Evolutionary conservation across 2,329 filamentous ascomycete species (phyloP).

Genomic region (Herpotrichia juniperi): DNA sequence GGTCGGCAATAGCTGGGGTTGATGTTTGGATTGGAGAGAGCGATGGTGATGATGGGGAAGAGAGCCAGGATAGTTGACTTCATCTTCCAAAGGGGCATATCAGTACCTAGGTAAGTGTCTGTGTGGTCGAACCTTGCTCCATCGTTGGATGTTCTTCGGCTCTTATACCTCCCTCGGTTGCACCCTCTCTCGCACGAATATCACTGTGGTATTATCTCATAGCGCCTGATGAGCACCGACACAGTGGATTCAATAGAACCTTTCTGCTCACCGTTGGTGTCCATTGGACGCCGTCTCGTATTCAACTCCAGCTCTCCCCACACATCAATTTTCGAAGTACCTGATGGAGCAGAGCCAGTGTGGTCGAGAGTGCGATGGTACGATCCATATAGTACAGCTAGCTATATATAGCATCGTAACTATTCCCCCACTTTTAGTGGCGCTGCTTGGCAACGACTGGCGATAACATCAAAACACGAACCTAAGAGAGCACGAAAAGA

Average conservation of each 20-base stretch:
- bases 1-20: constrained; percentile 6
- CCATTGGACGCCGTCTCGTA: neutral
- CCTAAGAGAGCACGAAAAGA: neutral
- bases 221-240: neutral
- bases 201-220: too few relatives aligned
- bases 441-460: neutral
- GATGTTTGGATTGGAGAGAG: constrained; percentile 7
- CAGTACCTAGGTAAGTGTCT: too few relatives aligned
- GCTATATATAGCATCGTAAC: neutral
- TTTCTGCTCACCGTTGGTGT: neutral
- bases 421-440: neutral
- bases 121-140: neutral
- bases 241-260: neutral
- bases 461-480: neutral
- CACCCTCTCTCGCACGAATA: too few relatives aligned
- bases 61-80: constrained; percentile 2
- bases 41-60: constrained; percentile 3
- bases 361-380: neutral
- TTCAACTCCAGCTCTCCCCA: neutral
- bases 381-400: neutral
- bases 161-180: neutral
- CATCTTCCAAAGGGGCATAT: too few relatives aligned
- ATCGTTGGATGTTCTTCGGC: neutral
- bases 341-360: neutral
- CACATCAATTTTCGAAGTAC: neutral